phyloP scores from a whole-genome alignment of 345 rosid genomes.

The Lepidium sativum region DNA sequence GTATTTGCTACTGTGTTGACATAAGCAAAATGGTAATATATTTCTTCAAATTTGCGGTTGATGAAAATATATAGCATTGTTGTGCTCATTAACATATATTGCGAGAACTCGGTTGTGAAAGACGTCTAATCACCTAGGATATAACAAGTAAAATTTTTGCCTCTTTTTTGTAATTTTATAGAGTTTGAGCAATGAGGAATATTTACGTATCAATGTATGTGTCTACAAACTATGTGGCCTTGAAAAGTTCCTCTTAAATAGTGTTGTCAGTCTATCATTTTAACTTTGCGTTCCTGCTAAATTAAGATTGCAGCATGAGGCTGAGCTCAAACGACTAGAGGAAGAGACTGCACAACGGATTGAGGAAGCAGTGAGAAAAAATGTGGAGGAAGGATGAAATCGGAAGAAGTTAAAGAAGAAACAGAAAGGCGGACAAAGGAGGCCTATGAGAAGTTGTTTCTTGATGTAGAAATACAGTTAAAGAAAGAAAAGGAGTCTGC shows the following conservation, averaged over 20 bases:
- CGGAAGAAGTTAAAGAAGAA: constrained; percentile 46
- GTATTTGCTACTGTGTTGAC: background rate
- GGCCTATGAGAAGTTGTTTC: constrained; percentile 58
- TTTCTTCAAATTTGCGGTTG: background rate
- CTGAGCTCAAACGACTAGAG: constrained; percentile 55
- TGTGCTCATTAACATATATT: background rate
- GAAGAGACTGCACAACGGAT: constrained; percentile 67
- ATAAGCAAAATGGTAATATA: background rate
- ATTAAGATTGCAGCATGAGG: constrained; percentile 55
- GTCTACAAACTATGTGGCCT: too few relatives aligned
- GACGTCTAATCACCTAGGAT: background rate
- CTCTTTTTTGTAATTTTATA: background rate
- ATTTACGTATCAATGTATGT: background rate
- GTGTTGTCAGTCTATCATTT: background rate
- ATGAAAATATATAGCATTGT: background rate
- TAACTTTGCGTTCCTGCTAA: background rate
- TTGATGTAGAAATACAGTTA: constrained; percentile 51
- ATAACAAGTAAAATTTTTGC: background rate
- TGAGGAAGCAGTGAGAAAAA: constrained; percentile 68
- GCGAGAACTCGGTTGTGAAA: background rate
- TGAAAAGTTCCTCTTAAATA: background rate
- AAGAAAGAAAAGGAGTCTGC: constrained; percentile 63
- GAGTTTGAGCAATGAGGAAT: background rate
- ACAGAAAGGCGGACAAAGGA: constrained; percentile 51
- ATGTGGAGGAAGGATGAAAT: constrained; percentile 64